Percentiles rank a stretch among this genome's conserved stretches.
Evolutionary conservation across 179 eudicot genomes (phyloP).

Genomic region (Vitellaria paradoxa): DNA sequence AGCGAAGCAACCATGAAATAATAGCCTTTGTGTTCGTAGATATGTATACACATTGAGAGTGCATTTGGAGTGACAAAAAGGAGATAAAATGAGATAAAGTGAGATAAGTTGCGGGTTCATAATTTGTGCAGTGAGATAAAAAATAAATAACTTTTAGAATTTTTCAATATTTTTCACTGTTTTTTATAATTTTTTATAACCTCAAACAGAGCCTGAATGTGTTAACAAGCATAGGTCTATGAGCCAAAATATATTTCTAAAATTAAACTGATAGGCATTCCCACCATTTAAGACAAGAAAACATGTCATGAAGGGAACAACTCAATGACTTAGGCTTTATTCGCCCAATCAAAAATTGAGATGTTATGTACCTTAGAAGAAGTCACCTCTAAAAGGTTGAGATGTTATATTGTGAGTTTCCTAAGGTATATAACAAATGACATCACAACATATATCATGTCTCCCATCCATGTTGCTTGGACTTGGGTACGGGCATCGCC

Average conservation of each 20-base stretch:
- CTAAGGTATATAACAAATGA: neutral
- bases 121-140: no score
- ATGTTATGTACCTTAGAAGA: neutral
- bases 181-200: no score
- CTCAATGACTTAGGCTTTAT: neutral
- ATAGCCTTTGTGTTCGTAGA: neutral
- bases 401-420: no score
- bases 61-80: no score
- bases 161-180: no score
- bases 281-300: neutral
- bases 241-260: neutral
- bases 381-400: no score
- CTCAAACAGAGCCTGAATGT: no score
- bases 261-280: neutral
- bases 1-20: neutral
- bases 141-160: no score
- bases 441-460: neutral
- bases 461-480: no score
- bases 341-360: neutral
- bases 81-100: no score
- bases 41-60: neutral
- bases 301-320: neutral
- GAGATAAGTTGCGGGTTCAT: no score
- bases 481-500: no score
- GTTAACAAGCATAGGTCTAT: neutral